These are phyloP conservation scores for Hansenula lynferdii DNA, from an alignment of 1,139 yeast genomes.

Conservation along the genomic window DNA sequence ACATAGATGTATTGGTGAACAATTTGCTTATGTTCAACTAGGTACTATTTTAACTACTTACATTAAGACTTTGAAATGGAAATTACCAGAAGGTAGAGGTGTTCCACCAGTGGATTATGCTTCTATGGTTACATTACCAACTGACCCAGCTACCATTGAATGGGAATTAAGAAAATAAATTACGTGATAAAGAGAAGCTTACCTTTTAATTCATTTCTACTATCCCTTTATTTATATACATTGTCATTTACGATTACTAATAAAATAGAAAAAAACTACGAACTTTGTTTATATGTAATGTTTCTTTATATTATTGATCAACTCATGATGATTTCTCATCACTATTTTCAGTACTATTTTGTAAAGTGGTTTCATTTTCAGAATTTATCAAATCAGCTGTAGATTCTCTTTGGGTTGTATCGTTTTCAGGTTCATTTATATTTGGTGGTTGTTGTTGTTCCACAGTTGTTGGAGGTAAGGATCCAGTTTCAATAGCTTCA, in stretches of 20 bases:
- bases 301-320: no score
- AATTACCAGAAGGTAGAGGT: constrained; percentile 45
- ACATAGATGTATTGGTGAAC: constrained; percentile 99
- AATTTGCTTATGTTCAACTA: constrained; percentile 92
- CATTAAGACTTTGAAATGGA: constrained; percentile 78
- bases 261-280: no score
- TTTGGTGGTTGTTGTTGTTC: neutral
- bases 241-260: no score
- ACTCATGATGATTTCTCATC: no score
- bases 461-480: neutral
- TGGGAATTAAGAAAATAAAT: constrained; percentile 59
- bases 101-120: constrained; percentile 82
- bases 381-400: neutral
- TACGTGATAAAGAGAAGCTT: neutral
- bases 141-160: constrained; percentile 67
- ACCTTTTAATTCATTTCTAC: neutral
- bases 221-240: neutral
- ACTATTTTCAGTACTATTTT: no score
- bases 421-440: neutral
- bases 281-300: no score
- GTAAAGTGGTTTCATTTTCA: neutral
- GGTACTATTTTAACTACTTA: constrained; percentile 79
- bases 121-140: constrained; percentile 92
- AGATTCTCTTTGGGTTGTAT: neutral
- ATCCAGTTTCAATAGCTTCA: neutral